Percentiles rank a stretch among this genome's conserved stretches.
Conservation (phyloP, 2,329 filamentous ascomycete species). For the Blastomyces silverae region DNA sequence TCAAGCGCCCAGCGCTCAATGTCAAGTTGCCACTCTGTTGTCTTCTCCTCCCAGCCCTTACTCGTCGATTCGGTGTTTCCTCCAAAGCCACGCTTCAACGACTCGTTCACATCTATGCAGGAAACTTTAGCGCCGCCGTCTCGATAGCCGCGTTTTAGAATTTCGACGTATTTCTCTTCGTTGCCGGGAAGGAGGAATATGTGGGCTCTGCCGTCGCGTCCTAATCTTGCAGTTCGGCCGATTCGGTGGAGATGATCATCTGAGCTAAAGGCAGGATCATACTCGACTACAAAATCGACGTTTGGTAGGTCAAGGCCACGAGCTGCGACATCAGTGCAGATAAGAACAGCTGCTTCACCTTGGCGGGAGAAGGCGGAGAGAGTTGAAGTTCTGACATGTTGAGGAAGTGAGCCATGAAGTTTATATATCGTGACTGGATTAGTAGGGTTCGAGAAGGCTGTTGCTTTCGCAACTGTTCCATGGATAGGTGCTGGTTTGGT, state of each 20-base stretch:
- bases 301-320: slow-evolving; percentile 92
- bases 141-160: slow-evolving; percentile 65
- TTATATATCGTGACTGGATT: slow-evolving; percentile 76
- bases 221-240: slow-evolving; percentile 88
- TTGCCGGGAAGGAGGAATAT: slow-evolving; percentile 86
- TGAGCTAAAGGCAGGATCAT: slow-evolving; percentile 88
- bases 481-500: slow-evolving; percentile 21
- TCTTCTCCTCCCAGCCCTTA: slow-evolving; percentile 56
- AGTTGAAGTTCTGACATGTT: slow-evolving; percentile 79
- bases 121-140: slow-evolving; percentile 58
- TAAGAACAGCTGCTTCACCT: slow-evolving; percentile 68
- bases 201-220: slow-evolving; percentile 74
- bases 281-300: slow-evolving; percentile 91
- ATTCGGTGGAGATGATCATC: slow-evolving; percentile 93
- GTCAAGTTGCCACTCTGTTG: slow-evolving; percentile 61
- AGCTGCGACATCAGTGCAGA: slow-evolving; percentile 93
- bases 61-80: slow-evolving; percentile 36
- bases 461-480: slow-evolving; percentile 51
- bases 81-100: slow-evolving; percentile 60
- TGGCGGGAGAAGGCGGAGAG: slow-evolving; percentile 70
- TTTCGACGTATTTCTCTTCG: slow-evolving; percentile 82
- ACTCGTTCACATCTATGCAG: slow-evolving; percentile 57
- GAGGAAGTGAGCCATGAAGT: slow-evolving; percentile 85
- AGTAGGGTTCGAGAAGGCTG: slow-evolving; percentile 65
- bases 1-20: slow-evolving; percentile 60